Conservation (phyloP, 2,329 filamentous ascomycete genomes). For the Hyphodiscus sp. region DNA sequence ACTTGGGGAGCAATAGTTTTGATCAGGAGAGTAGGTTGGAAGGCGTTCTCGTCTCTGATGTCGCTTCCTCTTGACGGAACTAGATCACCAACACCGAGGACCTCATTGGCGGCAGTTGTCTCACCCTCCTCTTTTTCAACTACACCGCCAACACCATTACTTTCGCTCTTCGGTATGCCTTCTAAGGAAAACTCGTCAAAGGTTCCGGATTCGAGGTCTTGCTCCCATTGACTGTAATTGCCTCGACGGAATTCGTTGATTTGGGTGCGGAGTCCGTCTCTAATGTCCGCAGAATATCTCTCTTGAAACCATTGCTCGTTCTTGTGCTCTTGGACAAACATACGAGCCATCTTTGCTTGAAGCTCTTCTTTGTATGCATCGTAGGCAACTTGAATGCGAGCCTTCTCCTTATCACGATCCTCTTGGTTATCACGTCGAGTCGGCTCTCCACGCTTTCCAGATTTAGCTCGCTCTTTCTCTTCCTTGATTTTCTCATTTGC, state of each 20-base stretch:
- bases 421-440: constrained; percentile 61
- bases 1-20: constrained; percentile 98
- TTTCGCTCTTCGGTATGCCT: constrained; percentile 88
- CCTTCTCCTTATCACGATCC: constrained; percentile 72
- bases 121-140: constrained; percentile 96
- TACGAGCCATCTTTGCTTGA: constrained; percentile 73
- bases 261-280: constrained; percentile 66
- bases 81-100: constrained; percentile 85
- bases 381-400: constrained; percentile 66
- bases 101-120: constrained; percentile 83
- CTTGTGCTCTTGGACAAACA: constrained; percentile 88
- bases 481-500: constrained; percentile 77
- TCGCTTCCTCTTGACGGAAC: constrained; percentile 79
- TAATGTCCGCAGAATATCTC: constrained; percentile 79
- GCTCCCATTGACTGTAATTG: constrained; percentile 81
- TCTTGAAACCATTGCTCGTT: constrained; percentile 98
- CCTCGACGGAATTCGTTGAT: constrained; percentile 74
- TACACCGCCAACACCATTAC: constrained; percentile 75
- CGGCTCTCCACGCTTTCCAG: constrained; percentile 61
- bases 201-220: constrained; percentile 73
- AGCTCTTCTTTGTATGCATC: constrained; percentile 63
- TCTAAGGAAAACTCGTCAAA: constrained; percentile 96
- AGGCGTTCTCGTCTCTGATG: constrained; percentile 79
- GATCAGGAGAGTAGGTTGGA: constrained; percentile 89
- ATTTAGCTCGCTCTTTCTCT: constrained; percentile 65